Base-by-base conservation (phyloP, 2,329 filamentous ascomycete genomes). In the Orbilia quercus region DNA sequence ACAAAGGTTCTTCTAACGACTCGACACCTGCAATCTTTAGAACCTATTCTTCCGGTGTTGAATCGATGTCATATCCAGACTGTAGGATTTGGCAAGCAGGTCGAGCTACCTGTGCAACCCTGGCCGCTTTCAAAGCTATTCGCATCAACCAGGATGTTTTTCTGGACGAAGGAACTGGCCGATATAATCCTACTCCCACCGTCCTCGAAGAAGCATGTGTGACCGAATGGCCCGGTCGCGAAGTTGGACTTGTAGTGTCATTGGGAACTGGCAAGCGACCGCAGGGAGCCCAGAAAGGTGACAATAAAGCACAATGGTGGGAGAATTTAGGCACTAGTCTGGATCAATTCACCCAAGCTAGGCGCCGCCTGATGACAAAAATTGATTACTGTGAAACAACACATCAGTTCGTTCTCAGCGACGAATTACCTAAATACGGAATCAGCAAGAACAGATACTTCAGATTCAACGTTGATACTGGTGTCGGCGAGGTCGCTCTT, bases 71-170 rank as follows among this genome's bases (percentile, higher is more conserved):
- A 1, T 94, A 97, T 80, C 94, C 92, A 71, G 91, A 96, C 79
- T 97, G 93, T 81, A 96, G 89, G 54, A 94, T 99, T 67, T 99
- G 95, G 95, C 89, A 99, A 82, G 95, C 95, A 2, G 95, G 95
- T 7, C 88, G 95, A 72, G 95, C 95, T 18, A 98, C 95, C 0
- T 91, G 87, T 59, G 91, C 95, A 0, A 95, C 94, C 1, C 91
- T 91, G 0, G 84, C 97, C 48, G 93, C 94, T 0, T 99, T 99
- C 83, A 99, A 99, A 80, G 92, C 93, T 0, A 91, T 98, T 51
- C 89, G 90, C 76, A 91, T 98, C 42, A 94, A 94, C 1, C 94
- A 98, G 80, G 93, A 92, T 0, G 85, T 92, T 9, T 99, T 98
- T 79, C 89, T 96, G 74, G 95, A 98, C 77, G 94, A 98, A 79